Base-by-base conservation (phyloP, 306 rosid genomes). In the Inga leiocalycina region DNA sequence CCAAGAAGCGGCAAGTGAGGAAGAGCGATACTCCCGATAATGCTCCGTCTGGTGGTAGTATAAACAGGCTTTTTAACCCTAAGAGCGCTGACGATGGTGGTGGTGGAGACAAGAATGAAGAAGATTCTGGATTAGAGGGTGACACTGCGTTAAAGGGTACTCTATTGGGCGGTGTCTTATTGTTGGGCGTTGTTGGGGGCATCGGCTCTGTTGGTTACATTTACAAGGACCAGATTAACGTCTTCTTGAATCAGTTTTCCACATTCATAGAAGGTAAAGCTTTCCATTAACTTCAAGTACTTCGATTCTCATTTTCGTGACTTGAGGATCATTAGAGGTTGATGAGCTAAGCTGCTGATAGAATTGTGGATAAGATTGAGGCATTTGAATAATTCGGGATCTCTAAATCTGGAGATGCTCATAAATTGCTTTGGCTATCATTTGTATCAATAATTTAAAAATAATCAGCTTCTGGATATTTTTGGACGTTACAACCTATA, bases 121-220 rank as follows among this genome's bases (percentile, higher is more conserved):
- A 9, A 0, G 84, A 14, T 17, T 19, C 45, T 10, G 82, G 20
- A 8, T 56, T 79, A 49, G 91, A 88, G 43, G 83, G 84, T 2
- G 88, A 62, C 11, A 14, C 84, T 56, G 94, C 98, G 65, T 45
- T 96, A 41, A 94, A 88, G 74, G 99, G 99, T 27, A 87, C 99
- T 27, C 49, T 97, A 74, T 83, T 97, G 84, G 98, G 95, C 37
- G 99, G 97, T 34, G 37, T 94, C 7, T 75, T 97, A 34, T 85
- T 94, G 59, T 78, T 97, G 22, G 95, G 95, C n/a, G 2, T 88
- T 37, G 92, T 97, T 54, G 98, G 99, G n/a, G 97, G 98, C 19
- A 90, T 92, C 68, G 94, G 87, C 30, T 68, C 92, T 14, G 95
- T 89, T 83, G 97, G 99, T 1, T 94, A 90, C 79, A 39, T 97